Percentiles rank a stretch among this genome's conserved stretches.
Conservation (phyloP, 768 basidiomycete species). For the Psilocybe subaeruginosa region DNA sequence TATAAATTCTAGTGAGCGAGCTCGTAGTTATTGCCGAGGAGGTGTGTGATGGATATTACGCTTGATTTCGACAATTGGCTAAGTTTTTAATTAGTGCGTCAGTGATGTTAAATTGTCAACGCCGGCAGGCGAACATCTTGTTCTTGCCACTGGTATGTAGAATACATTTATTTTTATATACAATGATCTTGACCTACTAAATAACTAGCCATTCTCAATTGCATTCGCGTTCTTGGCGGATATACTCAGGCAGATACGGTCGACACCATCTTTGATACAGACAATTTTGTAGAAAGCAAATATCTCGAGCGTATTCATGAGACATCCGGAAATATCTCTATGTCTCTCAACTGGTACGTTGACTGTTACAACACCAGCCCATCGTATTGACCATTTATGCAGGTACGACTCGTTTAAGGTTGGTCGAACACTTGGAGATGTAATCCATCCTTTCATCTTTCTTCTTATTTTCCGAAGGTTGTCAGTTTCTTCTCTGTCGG, state of each 20-base stretch:
- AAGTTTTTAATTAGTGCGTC: constrained; percentile 41
- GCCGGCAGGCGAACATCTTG: constrained; percentile 54
- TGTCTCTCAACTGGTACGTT: constrained; percentile 62
- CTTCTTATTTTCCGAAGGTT: constrained; percentile 39
- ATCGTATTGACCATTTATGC: background rate
- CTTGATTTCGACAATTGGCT: background rate
- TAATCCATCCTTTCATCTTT: background rate
- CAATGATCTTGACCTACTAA: background rate
- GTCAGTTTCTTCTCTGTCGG: constrained; percentile 70
- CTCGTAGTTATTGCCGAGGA: constrained; percentile 62
- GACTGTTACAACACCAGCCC: background rate
- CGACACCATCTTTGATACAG: constrained; percentile 62
- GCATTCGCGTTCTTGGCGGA: constrained; percentile 66
- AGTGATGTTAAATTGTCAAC: constrained; percentile 60
- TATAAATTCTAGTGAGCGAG: constrained; percentile 52
- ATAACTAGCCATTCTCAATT: constrained; percentile 55
- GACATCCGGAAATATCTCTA: constrained; percentile 49
- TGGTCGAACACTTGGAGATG: background rate
- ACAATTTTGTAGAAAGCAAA: constrained; percentile 57
- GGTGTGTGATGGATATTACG: constrained; percentile 34
- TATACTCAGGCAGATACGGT: constrained; percentile 52
- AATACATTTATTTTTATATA: background rate
- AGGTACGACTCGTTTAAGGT: constrained; percentile 75
- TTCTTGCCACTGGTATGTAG: constrained; percentile 54
- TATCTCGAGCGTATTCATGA: constrained; percentile 48